phyloP scores from a whole-genome alignment of 768 basidiomycete species.

The Trametes meyenii region DNA sequence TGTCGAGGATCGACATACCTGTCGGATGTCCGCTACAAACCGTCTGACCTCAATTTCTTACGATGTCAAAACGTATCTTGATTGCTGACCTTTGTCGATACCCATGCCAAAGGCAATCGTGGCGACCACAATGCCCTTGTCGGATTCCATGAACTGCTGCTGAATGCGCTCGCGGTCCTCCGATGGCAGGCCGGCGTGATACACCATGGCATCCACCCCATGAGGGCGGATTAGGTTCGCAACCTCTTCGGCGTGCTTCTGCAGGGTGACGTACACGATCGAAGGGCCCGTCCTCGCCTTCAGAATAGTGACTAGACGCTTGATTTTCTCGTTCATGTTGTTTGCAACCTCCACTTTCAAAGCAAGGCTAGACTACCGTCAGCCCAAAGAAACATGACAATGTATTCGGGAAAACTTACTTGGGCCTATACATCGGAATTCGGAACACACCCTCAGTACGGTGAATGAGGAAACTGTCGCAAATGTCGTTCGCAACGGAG shows the following conservation, averaged over 20 bases:
- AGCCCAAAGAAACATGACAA: background rate
- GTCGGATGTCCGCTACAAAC: constrained; percentile 38
- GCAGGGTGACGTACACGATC: constrained; percentile 51
- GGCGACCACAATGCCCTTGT: constrained; percentile 42
- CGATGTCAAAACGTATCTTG: background rate
- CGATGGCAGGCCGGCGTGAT: constrained; percentile 46
- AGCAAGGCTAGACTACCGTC: constrained; percentile 33
- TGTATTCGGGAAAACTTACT: constrained; percentile 33
- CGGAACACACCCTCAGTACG: constrained; percentile 43
- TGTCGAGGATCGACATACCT: constrained; percentile 26
- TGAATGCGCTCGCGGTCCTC: constrained; percentile 43
- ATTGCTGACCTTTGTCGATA: constrained; percentile 40
- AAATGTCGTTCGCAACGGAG: constrained; percentile 46
- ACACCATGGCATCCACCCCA: constrained; percentile 38
- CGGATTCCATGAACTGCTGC: constrained; percentile 42
- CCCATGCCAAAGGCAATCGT: constrained; percentile 54
- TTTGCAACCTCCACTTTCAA: constrained; percentile 39
- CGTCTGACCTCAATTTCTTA: background rate
- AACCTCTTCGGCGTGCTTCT: constrained; percentile 45
- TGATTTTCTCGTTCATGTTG: constrained; percentile 39
- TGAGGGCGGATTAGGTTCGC: constrained; percentile 32
- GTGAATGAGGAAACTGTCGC: constrained; percentile 46
- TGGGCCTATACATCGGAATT: constrained; percentile 47
- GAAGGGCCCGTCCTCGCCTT: constrained; percentile 42
- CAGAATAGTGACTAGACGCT: constrained; percentile 41